Evolutionary conservation across 2,329 filamentous ascomycete species (phyloP), one percentile per base, ranked within the genome.

Genomic region (Venturia aucupariae): DNA sequence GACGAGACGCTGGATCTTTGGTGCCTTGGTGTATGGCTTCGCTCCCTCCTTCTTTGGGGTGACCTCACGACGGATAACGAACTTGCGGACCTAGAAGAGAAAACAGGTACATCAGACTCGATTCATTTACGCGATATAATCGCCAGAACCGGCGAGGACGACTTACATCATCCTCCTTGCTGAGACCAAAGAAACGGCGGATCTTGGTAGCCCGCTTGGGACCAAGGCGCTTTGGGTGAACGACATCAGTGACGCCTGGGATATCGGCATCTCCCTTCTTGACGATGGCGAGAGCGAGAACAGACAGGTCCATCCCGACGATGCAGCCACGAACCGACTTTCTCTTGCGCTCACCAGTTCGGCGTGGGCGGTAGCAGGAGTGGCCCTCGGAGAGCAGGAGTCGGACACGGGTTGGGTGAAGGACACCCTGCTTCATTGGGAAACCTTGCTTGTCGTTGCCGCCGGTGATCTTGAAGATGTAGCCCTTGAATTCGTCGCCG

Each of bases 391-490:
- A 79, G 78, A 99, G 91, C 76, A 99, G 90, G 73, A 99, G 92
- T 74, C 90, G 89, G 83, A 97, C 94, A 94, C 94, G 94, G 80
- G 90, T 94, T 75, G 94, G 92, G 81, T 96, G 90, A 86, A 99
- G 93, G 80, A 96, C 90, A 86, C 94, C 94, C 89, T 99, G 95
- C 92, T 99, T 99, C 94, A 99, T 64, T 75, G 94, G 94, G 88
- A 99, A 99, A 85, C 94, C 94, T 86, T 99, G 95, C 91, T 99
- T 99, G 90, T 99, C 94, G 90, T 99, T 99, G 79, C 95, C 94
- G 78, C 94, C 95, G 76, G 94, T 99, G 85, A 99, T 97, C 80
- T 87, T 89, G 89, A 99, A 92, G 84, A 99, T 88, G 86, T 99
- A 99, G 81, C 94, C 94, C 87, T 97, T 97, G 90, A 96, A 99